Percentiles rank a stretch among this genome's conserved stretches.
Evolutionary conservation across 495 filamentous ascomycete genomes (phyloP).

Genomic region (Penicillium bovifimosum): DNA sequence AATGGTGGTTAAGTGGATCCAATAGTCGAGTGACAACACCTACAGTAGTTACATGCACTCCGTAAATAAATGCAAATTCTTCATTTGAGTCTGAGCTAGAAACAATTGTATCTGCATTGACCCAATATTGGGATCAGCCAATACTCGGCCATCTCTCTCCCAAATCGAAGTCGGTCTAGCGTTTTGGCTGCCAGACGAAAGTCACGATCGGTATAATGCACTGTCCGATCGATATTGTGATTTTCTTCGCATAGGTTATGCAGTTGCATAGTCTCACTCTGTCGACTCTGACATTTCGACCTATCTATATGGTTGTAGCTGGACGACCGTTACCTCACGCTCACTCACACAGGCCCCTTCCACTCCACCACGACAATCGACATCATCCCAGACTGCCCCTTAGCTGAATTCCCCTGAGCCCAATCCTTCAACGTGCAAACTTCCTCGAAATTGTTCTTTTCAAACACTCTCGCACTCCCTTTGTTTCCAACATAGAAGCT

Average conservation of each 20-base stretch:
- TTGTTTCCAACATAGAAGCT: slow-evolving; percentile 18
- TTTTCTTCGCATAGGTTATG: no score
- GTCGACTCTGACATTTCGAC: no score
- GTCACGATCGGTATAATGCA: not conserved
- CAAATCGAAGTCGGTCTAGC: no score
- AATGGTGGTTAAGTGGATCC: not conserved
- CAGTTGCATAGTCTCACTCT: no score
- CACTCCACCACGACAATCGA: slow-evolving; percentile 13
- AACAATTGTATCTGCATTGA: no score
- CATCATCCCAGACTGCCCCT: slow-evolving; percentile 17
- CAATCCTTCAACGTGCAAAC: slow-evolving; percentile 14
- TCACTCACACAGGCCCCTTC: not conserved
- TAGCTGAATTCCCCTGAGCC: slow-evolving; percentile 5
- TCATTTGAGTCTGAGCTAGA: no score
- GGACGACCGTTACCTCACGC: no score
- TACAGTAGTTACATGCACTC: no score
- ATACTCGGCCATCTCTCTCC: not conserved
- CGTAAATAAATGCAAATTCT: not conserved
- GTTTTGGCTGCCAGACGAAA: not conserved
- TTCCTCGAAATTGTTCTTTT: slow-evolving; percentile 22
- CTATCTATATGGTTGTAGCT: no score
- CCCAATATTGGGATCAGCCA: no score
- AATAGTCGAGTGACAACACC: not conserved
- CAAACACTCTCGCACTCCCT: slow-evolving; percentile 21
- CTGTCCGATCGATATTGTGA: no score